Evolutionary conservation across 78 protist species (phyloP).

Genomic region (Dictyostelium firmibasis): DNA sequence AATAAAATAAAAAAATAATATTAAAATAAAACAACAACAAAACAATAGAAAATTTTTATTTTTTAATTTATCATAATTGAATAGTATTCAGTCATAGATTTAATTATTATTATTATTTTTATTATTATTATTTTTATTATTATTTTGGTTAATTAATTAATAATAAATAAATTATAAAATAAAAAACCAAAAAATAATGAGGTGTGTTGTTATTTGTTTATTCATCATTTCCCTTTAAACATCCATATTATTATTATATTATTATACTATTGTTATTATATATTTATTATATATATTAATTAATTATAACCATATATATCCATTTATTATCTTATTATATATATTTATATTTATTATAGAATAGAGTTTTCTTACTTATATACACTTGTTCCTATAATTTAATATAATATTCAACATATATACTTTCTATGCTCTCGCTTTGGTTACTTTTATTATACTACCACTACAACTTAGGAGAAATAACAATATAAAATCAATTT

Average conservation of each 20-base stretch:
- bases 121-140: no score
- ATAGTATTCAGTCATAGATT: not conserved
- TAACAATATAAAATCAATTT: not conserved
- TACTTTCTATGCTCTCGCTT: not conserved
- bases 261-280: not conserved
- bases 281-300: no score
- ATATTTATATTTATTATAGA: not conserved
- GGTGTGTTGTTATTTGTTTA: not conserved
- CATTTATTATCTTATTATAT: no score
- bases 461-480: not conserved
- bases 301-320: not conserved
- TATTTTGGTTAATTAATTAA: not conserved
- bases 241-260: not conserved
- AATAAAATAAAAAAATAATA: no score
- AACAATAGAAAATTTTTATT: no score
- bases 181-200: no score
- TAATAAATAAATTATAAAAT: no score
- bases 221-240: not conserved
- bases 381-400: not conserved
- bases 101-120: no score
- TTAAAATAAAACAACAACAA: no score
- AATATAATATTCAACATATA: not conserved
- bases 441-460: not conserved
- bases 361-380: not conserved
- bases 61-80: no score